These are phyloP conservation scores for Ceratobasidium sp. DNA, from an alignment of 1,284 basidiomycete species.

Conservation along the genomic window DNA sequence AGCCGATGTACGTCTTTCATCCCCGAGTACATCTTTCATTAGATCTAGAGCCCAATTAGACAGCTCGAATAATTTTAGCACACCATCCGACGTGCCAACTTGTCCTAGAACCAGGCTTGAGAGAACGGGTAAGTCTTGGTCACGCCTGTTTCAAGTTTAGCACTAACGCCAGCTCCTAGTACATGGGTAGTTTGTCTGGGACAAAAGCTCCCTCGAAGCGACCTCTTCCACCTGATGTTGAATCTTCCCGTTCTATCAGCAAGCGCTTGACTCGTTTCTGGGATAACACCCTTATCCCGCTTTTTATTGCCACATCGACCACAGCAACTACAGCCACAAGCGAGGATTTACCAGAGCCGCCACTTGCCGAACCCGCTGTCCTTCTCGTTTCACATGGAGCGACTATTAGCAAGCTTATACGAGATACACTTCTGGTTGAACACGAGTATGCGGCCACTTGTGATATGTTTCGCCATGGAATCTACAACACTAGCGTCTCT, in stretches of 20 bases:
- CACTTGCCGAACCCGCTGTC: slow-evolving; percentile 18
- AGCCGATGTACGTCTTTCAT: slow-evolving; percentile 43
- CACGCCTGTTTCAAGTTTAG: background rate
- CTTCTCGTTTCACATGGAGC: slow-evolving; percentile 46
- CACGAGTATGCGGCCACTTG: slow-evolving; percentile 26
- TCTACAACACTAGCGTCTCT: slow-evolving; percentile 38
- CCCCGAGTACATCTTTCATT: background rate
- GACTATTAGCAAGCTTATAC: slow-evolving; percentile 42
- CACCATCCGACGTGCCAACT: slow-evolving; percentile 40
- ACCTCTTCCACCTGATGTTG: slow-evolving; percentile 34
- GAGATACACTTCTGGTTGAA: slow-evolving; percentile 14
- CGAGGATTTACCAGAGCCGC: background rate
- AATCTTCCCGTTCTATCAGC: slow-evolving; percentile 8
- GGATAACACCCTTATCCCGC: slow-evolving; percentile 25
- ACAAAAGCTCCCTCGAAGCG: slow-evolving; percentile 36
- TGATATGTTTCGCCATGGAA: slow-evolving; percentile 26
- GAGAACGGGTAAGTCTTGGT: slow-evolving; percentile 47
- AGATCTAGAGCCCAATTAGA: slow-evolving; percentile 32
- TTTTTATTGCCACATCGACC: slow-evolving; percentile 1
- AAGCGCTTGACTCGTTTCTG: slow-evolving; percentile 27
- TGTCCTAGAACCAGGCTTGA: slow-evolving; percentile 21
- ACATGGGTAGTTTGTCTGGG: slow-evolving; percentile 44
- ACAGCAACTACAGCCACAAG: background rate
- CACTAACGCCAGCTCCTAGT: background rate
- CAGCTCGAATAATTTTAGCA: slow-evolving; percentile 44